These are phyloP conservation scores for Cunninghamia lanceolata DNA, from an alignment of 75 land plant species.

Conservation along the genomic window DNA sequence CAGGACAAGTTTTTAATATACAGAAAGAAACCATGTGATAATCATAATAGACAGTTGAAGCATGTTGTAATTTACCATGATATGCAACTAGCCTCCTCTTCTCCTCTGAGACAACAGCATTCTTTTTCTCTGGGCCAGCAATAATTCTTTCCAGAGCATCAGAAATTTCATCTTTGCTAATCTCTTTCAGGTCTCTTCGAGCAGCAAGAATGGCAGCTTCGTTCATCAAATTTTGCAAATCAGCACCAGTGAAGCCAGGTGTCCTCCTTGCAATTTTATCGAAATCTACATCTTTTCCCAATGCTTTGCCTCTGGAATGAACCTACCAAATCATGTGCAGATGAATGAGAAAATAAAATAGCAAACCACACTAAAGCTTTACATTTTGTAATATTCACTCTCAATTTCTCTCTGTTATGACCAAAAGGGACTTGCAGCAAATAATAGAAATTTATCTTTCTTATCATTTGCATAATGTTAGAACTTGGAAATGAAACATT, in stretches of 20 bases:
- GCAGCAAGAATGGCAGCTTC: constrained; percentile 99
- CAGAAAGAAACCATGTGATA: neutral
- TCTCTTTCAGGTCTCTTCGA: constrained; percentile 95
- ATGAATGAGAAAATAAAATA: neutral
- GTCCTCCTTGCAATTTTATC: constrained; percentile 98
- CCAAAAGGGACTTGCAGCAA: constrained; percentile 1
- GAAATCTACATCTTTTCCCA: constrained; percentile 98
- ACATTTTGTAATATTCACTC: neutral
- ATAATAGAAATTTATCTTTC: neutral
- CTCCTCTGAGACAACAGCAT: constrained; percentile 99
- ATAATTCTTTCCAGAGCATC: constrained; percentile 99
- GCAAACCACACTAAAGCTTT: neutral
- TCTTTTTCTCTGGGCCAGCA: constrained; percentile 99
- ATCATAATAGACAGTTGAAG: neutral
- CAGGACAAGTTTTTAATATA: neutral
- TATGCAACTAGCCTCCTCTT: constrained; percentile 97
- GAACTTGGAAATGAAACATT: neutral
- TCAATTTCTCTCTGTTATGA: neutral
- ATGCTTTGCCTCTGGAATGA: constrained; percentile 97
- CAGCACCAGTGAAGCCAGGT: constrained; percentile 99
- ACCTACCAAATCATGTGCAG: constrained; percentile 47
- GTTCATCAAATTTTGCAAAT: constrained; percentile 98
- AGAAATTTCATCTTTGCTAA: constrained; percentile 99
- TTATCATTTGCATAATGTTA: neutral
- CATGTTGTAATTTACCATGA: constrained; percentile 57